phyloP scores from a whole-genome alignment of 108 stramenopile genomes.

The Aurantiochytrium sp. region DNA sequence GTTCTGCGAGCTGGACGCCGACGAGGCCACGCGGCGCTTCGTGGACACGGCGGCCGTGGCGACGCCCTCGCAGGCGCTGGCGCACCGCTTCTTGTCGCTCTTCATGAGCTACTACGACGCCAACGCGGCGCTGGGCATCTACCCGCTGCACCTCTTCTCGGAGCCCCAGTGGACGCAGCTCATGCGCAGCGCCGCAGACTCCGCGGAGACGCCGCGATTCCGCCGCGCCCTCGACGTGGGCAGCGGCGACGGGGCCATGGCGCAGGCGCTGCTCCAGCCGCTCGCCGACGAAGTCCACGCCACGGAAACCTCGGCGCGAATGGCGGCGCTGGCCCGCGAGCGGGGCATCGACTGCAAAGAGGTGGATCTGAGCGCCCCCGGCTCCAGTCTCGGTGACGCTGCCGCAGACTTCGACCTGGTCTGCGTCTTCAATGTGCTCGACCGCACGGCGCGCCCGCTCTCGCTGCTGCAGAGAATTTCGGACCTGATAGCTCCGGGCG shows the following conservation, averaged over 20 bases:
- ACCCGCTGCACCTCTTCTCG: constrained; percentile 29
- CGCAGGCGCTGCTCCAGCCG: background rate
- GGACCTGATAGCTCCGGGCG: background rate
- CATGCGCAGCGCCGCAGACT: background rate
- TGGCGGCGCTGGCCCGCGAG: background rate
- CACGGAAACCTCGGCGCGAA: background rate
- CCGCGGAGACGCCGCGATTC: background rate
- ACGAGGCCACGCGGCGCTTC: background rate
- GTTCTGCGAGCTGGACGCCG: background rate
- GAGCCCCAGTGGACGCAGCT: background rate
- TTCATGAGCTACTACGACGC: constrained; percentile 21
- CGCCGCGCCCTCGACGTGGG: background rate
- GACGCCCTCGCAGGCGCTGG: background rate
- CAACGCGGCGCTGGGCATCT: background rate
- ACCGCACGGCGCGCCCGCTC: background rate
- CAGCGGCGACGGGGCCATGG: background rate
- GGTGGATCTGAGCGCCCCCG: background rate
- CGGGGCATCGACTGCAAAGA: background rate
- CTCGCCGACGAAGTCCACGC: background rate
- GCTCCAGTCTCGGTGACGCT: too few species aligned
- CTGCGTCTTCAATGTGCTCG: background rate
- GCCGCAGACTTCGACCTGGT: background rate
- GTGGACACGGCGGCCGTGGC: background rate
- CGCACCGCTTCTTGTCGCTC: background rate
- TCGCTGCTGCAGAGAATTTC: background rate